A percentile compares a stretch with the other conserved stretches of the same genome.
These are phyloP conservation scores for Patellaria atrata DNA, from an alignment of 495 filamentous ascomycete species.

Conservation along the genomic window DNA sequence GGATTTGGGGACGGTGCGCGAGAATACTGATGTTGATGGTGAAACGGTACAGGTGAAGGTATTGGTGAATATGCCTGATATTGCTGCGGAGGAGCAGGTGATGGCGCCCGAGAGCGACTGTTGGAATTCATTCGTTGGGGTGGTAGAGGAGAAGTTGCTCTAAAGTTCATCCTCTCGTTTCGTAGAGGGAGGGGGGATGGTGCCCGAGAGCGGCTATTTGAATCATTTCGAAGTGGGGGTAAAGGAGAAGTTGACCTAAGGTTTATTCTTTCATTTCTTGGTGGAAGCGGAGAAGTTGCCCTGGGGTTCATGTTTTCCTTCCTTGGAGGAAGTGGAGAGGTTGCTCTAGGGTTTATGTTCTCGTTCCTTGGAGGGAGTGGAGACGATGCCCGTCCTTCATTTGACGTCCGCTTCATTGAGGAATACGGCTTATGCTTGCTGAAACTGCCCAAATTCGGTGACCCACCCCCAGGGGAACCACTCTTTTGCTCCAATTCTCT, in stretches of 20 bases:
- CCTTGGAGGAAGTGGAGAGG: constrained; percentile 15
- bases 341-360: too few species aligned
- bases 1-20: constrained; percentile 25
- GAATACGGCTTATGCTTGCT: constrained; percentile 24
- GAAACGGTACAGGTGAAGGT: constrained; percentile 16
- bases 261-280: background rate
- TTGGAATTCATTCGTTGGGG: constrained; percentile 7
- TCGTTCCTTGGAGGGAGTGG: constrained; percentile 20
- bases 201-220: constrained; percentile 2
- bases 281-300: constrained; percentile 14
- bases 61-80: constrained; percentile 10
- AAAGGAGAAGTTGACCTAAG: background rate
- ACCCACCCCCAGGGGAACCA: constrained; percentile 6
- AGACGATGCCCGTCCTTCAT: constrained; percentile 13
- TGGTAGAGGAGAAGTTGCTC: constrained; percentile 12
- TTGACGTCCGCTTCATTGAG: constrained; percentile 29
- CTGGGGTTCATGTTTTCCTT: constrained; percentile 3
- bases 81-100: constrained; percentile 14
- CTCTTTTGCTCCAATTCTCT: constrained; percentile 27
- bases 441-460: constrained; percentile 23
- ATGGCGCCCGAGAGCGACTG: constrained; percentile 11
- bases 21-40: constrained; percentile 17
- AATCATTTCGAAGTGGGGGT: background rate
- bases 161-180: background rate
- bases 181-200: constrained; percentile 10